phyloP scores from a whole-genome alignment of 2,329 filamentous ascomycete genomes.

The Fusarium globosum region DNA sequence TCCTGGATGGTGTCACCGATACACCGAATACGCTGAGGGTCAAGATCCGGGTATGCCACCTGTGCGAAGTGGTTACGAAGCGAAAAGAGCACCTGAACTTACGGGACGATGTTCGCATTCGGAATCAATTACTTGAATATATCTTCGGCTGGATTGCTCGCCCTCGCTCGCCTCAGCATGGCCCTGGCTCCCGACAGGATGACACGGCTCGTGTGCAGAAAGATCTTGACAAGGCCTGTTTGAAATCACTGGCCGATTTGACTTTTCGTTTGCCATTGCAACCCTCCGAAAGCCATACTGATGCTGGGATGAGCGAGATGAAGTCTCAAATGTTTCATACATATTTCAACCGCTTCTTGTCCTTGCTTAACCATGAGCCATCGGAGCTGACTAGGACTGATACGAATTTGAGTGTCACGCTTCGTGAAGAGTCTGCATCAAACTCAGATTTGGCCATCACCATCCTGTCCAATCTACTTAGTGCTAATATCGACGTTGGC shows the following conservation, averaged over 20 bases:
- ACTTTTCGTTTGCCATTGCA: constrained; percentile 75
- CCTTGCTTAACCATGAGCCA: constrained; percentile 69
- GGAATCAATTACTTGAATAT: constrained; percentile 75
- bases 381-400: constrained; percentile 52
- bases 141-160: constrained; percentile 76
- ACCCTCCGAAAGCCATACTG: constrained; percentile 71
- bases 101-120: constrained; percentile 74
- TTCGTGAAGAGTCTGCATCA: constrained; percentile 65
- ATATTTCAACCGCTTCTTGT: constrained; percentile 77
- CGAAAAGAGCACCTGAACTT: constrained; percentile 76
- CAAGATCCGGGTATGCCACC: constrained; percentile 76
- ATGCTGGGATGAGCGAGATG: constrained; percentile 74
- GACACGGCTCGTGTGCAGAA: constrained; percentile 69
- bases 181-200: constrained; percentile 61
- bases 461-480: constrained; percentile 75
- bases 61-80: constrained; percentile 72
- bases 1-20: constrained; percentile 69
- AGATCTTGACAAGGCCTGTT: constrained; percentile 73
- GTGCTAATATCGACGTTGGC: constrained; percentile 77
- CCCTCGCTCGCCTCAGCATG: constrained; percentile 62
- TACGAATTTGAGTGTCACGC: constrained; percentile 47
- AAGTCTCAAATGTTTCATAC: constrained; percentile 78
- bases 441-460: constrained; percentile 73
- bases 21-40: constrained; percentile 67
- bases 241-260: constrained; percentile 72